A percentile compares a stretch with the other conserved stretches of the same genome.
Evolutionary conservation across 495 filamentous ascomycete species (phyloP).

Genomic region (Massariosphaeria phaeospora): DNA sequence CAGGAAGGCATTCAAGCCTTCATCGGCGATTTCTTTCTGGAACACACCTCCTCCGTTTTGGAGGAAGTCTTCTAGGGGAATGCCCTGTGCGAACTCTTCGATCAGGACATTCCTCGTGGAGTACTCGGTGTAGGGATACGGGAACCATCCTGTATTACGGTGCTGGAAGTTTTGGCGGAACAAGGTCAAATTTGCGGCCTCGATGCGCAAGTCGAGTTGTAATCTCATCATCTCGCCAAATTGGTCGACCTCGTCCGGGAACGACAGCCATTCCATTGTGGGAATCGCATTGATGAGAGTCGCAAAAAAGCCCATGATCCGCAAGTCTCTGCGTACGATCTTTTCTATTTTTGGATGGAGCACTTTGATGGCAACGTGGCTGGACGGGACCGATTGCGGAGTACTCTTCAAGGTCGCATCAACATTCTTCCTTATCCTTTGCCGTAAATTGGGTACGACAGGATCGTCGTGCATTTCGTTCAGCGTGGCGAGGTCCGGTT

Average conservation of each 20-base stretch:
- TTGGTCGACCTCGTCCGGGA: slow-evolving; percentile 88
- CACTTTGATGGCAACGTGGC: slow-evolving; percentile 94
- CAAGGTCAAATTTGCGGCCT: slow-evolving; percentile 78
- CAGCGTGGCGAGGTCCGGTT: slow-evolving; percentile 64
- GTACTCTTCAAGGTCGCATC: slow-evolving; percentile 79
- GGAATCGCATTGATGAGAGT: slow-evolving; percentile 77
- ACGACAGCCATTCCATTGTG: slow-evolving; percentile 94
- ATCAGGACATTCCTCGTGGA: slow-evolving; percentile 88
- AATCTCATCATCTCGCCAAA: slow-evolving; percentile 99
- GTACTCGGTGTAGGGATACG: slow-evolving; percentile 85
- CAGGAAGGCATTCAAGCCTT: slow-evolving; percentile 95
- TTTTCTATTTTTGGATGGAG: slow-evolving; percentile 88
- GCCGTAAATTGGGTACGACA: slow-evolving; percentile 51
- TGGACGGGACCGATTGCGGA: slow-evolving; percentile 79
- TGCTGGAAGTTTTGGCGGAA: slow-evolving; percentile 90
- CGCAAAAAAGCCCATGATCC: slow-evolving; percentile 94
- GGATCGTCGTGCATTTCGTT: slow-evolving; percentile 52
- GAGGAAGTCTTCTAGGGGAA: slow-evolving; percentile 84
- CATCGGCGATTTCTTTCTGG: slow-evolving; percentile 88
- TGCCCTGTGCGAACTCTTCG: slow-evolving; percentile 93
- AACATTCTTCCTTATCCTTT: slow-evolving; percentile 73
- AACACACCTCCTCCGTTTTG: slow-evolving; percentile 88
- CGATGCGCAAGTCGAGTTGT: slow-evolving; percentile 92
- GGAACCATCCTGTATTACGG: slow-evolving; percentile 90
- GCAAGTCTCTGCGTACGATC: slow-evolving; percentile 78